Conservation (phyloP, 139 green algal genomes). For the Chlamydomonas schloesseri region DNA sequence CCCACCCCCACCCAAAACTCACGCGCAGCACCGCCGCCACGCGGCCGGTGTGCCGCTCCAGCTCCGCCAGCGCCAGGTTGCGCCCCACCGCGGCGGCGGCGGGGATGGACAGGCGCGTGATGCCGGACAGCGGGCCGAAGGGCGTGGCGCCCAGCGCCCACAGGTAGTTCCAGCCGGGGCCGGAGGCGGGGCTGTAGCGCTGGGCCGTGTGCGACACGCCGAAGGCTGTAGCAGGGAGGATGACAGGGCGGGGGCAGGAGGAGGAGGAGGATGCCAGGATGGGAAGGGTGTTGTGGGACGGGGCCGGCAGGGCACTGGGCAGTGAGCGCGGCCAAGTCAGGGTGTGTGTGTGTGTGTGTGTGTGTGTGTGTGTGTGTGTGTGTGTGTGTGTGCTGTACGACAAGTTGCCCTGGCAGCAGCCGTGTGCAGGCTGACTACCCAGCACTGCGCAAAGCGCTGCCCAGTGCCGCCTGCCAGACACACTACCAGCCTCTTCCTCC, state of each 20-base stretch:
- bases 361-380: too few species aligned
- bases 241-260: background rate
- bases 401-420: too few species aligned
- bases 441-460: too few species aligned
- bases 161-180: constrained; percentile 41
- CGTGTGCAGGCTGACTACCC: too few species aligned
- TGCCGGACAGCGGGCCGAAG: constrained; percentile 38
- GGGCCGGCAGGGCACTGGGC: too few species aligned
- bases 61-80: constrained; percentile 43
- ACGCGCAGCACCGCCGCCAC: constrained; percentile 45
- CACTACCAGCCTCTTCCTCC: too few species aligned
- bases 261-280: background rate
- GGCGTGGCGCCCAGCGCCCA: constrained; percentile 51
- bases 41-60: constrained; percentile 39
- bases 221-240: constrained; percentile 15
- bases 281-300: too few species aligned
- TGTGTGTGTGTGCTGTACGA: too few species aligned
- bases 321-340: too few species aligned
- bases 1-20: background rate
- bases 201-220: constrained; percentile 37
- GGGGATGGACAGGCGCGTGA: background rate
- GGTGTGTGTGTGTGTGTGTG: too few species aligned
- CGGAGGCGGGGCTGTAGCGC: constrained; percentile 46
- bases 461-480: too few species aligned
- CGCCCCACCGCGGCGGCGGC: constrained; percentile 10